Base-by-base conservation (phyloP, 805 yeast species). In the Candida silvicultrix region DNA sequence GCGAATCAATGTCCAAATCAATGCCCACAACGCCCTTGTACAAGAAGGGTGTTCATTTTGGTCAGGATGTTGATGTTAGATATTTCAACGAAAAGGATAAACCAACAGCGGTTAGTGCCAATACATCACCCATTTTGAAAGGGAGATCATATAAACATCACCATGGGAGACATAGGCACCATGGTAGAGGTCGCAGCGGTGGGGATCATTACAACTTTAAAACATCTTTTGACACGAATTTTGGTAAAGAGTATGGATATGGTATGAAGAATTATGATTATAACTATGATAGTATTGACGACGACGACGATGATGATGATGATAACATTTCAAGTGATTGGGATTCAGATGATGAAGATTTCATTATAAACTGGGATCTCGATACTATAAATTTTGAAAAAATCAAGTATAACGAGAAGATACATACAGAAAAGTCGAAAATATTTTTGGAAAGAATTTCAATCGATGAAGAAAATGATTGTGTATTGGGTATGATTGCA, bases 1-100 rank as follows among this genome's bases (percentile, higher is more conserved):
- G 46, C n/a, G 43, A 59, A 25, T 15, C 59, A 29, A 5, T 20
- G 8, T 62, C 72, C 14, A 67, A 62, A 52, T 75, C 81, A 2
- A 59, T 76, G 47, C 83, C 83, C 1, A 56, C 73, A 1, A 71
- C 76, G 10, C 89, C 85, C 18, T 76, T 80, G 3, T 75, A 75
- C 59, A 74, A 79, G 53, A 83, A 81, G 58, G 85, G 78, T 60
- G 97, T 89, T 8, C 96, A 88, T 69, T 89, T 89, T 60, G 89
- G 85, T 42, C 73, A 78, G 38, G 77, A 71, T 29, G 76, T 72
- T 19, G 87, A 85, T 52, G 83, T 88, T 22, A 75, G 84, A 47
- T 86, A 84, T 62, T 89, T 88, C 60, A 74, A 79, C 49, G 77
- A 79, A 53, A 74, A 74, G 46, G 96, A 89, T 59, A 77, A 75